Conservation (phyloP, 345 rosid species). For the Murraya paniculata region DNA sequence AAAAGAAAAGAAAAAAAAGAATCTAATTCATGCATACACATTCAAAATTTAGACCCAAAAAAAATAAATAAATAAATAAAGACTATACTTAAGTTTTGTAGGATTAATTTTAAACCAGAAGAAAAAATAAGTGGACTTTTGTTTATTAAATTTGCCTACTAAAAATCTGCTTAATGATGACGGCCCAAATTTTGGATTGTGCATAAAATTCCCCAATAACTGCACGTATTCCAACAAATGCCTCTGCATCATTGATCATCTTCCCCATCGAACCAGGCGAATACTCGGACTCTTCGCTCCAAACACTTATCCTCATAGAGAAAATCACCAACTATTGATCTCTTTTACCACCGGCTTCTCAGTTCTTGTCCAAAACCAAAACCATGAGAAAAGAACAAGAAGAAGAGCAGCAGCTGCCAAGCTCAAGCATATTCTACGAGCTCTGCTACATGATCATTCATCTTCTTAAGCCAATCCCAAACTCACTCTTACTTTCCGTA, state of each 20-base stretch:
- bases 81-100: no score
- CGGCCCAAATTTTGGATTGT: not conserved
- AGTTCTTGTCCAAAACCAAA: not conserved
- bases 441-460: slow-evolving; percentile 10
- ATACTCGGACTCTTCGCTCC: not conserved
- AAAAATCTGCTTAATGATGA: no score
- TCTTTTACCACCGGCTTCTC: not conserved
- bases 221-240: not conserved
- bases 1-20: no score
- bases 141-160: no score
- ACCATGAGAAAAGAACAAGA: not conserved
- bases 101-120: no score
- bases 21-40: no score
- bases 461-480: slow-evolving; percentile 8
- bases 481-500: not conserved
- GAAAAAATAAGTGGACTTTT: no score
- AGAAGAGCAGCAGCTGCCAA: not conserved
- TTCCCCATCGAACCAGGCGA: not conserved
- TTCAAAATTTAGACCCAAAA: no score
- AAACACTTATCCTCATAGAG: not conserved
- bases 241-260: not conserved
- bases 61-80: no score
- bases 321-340: not conserved
- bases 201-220: not conserved
- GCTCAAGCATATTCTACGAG: slow-evolving; percentile 3